Base-by-base conservation (phyloP, 2,329 filamentous ascomycete species). In the Gliomastix tumulicola region DNA sequence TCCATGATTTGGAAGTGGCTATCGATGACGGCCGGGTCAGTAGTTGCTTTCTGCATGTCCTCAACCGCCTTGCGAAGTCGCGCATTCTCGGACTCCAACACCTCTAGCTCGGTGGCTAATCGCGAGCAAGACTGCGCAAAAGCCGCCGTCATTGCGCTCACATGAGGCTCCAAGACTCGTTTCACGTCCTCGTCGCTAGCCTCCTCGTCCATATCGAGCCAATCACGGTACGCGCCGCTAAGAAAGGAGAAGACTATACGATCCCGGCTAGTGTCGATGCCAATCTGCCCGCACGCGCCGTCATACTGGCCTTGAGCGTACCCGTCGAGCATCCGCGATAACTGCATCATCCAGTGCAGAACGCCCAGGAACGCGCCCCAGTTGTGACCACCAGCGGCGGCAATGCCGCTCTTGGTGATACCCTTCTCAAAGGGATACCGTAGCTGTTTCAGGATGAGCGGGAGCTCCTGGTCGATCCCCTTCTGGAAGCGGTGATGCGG, bases 281-380 rank as follows among this genome's bases (percentile, higher is more conserved):
- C 92, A 21, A 79, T 82, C 49, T 96, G 89, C 28, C 84, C 73
- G 55, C 88, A 96, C 2, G 88, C 89, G 36, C 94, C 84, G 47
- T 96, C 88, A 57, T 94, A 98, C 32, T 79, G 79, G 40, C 88
- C 83, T 37, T 68, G 60, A 2, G 77, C 69, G 54, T 89, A 97
- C 17, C 84, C 76, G 43, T 97, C 89, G 53, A 97, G 77, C 82
- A 97, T 94, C 48, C 90, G 82, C 5, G 88, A 87, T 35, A 98
- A 69, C 60, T 97, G 89, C 90, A 98, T 95, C 80, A 98, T 89
- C 92, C 92, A 98, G 63, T 98, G 89, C 35, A 98, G 70, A 56
- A 98, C 68, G 0, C 89, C 92, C 11, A 98, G 68, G 52, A 98
- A 97, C 0, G 88, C 92, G 43, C 84, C 84, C 92, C 92, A 98